phyloP scores from a whole-genome alignment of 2,329 filamentous ascomycete genomes.

The Cercospora nicotianae region DNA sequence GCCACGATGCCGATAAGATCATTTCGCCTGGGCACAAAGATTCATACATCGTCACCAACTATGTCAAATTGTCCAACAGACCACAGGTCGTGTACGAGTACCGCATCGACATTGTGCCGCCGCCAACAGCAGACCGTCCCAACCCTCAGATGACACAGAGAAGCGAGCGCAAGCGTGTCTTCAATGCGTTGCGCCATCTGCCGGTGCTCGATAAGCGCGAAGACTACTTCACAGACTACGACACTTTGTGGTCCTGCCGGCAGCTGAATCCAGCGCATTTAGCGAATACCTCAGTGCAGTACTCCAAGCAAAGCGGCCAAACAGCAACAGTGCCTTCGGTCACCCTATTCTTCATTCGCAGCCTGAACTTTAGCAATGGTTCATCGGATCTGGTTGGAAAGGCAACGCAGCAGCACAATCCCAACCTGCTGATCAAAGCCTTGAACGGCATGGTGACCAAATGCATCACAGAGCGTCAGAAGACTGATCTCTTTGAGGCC shows the following conservation, averaged over 20 bases:
- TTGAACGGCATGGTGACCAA: constrained; percentile 12
- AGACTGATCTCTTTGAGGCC: background rate
- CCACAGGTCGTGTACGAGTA: background rate
- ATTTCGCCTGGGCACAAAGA: background rate
- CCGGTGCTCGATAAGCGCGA: background rate
- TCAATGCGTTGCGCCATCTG: background rate
- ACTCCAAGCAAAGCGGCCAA: constrained; percentile 8
- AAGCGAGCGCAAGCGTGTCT: constrained; percentile 3
- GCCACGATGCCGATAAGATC: background rate
- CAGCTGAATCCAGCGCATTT: background rate
- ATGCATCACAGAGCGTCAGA: constrained; percentile 5
- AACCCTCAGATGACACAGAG: background rate
- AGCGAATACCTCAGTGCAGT: background rate
- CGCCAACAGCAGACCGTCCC: too few relatives aligned
- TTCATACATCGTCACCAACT: background rate
- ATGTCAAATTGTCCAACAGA: background rate
- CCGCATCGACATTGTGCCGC: background rate
- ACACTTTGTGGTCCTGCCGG: constrained; percentile 2
- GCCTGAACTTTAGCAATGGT: background rate
- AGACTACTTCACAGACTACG: constrained; percentile 12
- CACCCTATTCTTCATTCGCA: background rate
- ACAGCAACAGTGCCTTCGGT: background rate
- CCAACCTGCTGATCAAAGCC: constrained; percentile 7
- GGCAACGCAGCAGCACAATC: background rate
- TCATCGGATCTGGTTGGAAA: background rate